phyloP scores from a whole-genome alignment of 306 rosid species.

The Echinosophora koreensis region DNA sequence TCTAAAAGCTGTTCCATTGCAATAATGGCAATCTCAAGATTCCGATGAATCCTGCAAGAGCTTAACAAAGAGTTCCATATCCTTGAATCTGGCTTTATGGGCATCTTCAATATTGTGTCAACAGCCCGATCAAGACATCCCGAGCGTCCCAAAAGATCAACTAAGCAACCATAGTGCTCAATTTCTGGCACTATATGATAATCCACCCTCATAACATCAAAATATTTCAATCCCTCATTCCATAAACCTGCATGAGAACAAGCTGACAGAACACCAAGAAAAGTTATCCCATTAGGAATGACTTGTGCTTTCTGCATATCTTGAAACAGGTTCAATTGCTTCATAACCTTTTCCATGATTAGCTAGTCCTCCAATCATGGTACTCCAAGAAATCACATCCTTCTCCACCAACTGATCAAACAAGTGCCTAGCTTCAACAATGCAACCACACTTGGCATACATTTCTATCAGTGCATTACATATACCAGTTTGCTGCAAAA shows the following conservation, averaged over 20 bases:
- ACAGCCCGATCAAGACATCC: constrained; percentile 76
- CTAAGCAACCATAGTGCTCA: constrained; percentile 84
- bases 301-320: constrained; percentile 60
- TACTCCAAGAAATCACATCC: constrained; percentile 91
- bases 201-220: constrained; percentile 61
- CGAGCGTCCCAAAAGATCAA: constrained; percentile 84
- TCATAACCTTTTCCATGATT: constrained; percentile 70
- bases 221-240: constrained; percentile 69
- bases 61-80: constrained; percentile 87
- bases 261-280: constrained; percentile 76
- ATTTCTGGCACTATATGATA: constrained; percentile 60
- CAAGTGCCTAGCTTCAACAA: constrained; percentile 67
- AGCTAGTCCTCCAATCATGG: constrained; percentile 76
- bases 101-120: constrained; percentile 65
- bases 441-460: constrained; percentile 83
- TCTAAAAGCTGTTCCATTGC: constrained; percentile 70
- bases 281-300: constrained; percentile 75
- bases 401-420: constrained; percentile 59
- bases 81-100: constrained; percentile 73
- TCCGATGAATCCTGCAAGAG: constrained; percentile 72
- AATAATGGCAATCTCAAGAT: constrained; percentile 67
- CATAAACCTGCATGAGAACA: constrained; percentile 80
- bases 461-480: constrained; percentile 83
- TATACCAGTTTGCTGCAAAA: constrained; percentile 50
- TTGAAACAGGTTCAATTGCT: constrained; percentile 69